Base-by-base conservation (phyloP, 345 rosid species). In the Adansonia digitata region DNA sequence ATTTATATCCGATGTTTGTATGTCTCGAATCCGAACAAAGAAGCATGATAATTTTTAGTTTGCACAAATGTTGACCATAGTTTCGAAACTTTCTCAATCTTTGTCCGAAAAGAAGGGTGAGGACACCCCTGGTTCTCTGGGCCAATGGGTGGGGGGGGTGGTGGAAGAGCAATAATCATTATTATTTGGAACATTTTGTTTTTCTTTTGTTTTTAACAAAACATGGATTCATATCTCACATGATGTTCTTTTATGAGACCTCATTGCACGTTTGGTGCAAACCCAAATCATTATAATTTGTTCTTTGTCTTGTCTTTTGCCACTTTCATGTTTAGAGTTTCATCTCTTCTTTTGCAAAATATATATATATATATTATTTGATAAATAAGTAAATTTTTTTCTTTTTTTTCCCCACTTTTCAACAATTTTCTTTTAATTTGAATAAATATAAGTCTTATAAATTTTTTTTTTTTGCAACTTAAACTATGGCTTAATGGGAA, bases 41-140 rank as follows among this genome's bases (percentile, higher is more conserved):
- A 53, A 22, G 73, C 45, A 17, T 51, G 61, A 69, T 69, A 2
- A 69, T 1, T 49, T 20, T 13, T 5, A 56, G n/a, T 26, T 15
- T 29, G 24, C 75, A 73, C 52, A 72, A 65, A 65, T 18, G 69
- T 62, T 59, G 78, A 73, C 45, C 72, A 7, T 12, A 31, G 9
- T 1, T 2, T 17, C 9, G 15, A n/a, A 7, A 24, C 18, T 68
- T 51, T 60, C 4, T 29, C 9, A 13, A 22, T 39, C 12, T 62
- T 60, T 74, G 64, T 74, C 20, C 8, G 48, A 31, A 51, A 27
- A 78, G 74, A 27, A n/a, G 60, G 45, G 46, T 1, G 5, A 27
- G 46, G 62, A 45, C 43, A 26, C 61, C 77, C 73, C 20, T 66
- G 57, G 29, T 74, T 71, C n/a, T 55, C 69, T 74, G 74, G 74